Base-by-base conservation (phyloP, 345 rosid genomes). In the Gossypium turneri region DNA sequence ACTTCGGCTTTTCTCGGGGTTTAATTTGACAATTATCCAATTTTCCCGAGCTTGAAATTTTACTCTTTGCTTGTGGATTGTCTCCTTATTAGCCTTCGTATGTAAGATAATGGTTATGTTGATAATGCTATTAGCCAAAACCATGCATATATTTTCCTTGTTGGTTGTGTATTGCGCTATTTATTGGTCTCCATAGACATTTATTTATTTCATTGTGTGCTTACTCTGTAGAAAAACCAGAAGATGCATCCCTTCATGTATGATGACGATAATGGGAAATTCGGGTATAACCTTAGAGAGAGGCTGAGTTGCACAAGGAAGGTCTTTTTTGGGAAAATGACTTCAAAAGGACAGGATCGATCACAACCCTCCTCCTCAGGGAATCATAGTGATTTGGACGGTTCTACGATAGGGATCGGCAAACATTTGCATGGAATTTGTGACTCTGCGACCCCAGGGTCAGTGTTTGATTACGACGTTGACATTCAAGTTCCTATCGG, bases 201-300 rank as follows among this genome's bases (percentile, higher is more conserved):
- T 34, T 34, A 5, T 4, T 34, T 34, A 34, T 34, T 34, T 34
- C 52, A 19, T 65, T 43, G 16, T 78, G 17, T 60, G 72, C 62
- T 6, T 51, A 15, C 76, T 76, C 70, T 81, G 76, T 85, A 91
- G 97, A 91, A 83, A 83, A 66, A 83, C 67, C 90, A 83, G 86
- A 90, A 78, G 88, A 89, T 87, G 93, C 97, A 87, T 79, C 99
- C 97, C 2, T 83, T 78, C 74, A 64, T 88, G 84, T 91, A 93
- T 76, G 97, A 88, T 20, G 97, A 88, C 19, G 97, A 90, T 83
- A 82, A 83, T 22, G 59, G 65, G 78, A 94, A 90, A 76, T 76
- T 88, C 56, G 78, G 71, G 58, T 95, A 95, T 87, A 90, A 91
- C 73, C 81, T 91, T 69, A 84, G 99, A 80, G 92, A 89, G 81